These are phyloP conservation scores for Bipolaris bicolor DNA, from an alignment of 2,329 filamentous ascomycete species.

Conservation along the genomic window DNA sequence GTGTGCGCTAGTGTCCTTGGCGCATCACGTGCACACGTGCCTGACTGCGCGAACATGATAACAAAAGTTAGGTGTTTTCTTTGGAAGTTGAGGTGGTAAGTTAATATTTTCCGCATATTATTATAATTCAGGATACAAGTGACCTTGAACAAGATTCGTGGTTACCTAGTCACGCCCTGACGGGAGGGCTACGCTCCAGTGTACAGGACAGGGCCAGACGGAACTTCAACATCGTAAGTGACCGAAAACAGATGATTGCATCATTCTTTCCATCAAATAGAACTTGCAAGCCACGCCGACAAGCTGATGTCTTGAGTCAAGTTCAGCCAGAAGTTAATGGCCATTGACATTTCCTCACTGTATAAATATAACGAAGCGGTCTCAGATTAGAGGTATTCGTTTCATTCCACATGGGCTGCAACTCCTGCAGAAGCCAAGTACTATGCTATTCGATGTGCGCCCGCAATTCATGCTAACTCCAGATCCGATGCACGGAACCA, in stretches of 20 bases:
- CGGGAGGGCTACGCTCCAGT: background rate
- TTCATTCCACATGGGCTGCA: conserved; percentile 3
- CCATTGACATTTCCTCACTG: background rate
- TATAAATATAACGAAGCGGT: background rate
- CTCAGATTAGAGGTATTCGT: conserved; percentile 4
- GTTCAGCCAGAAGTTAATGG: background rate
- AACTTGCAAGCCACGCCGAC: background rate
- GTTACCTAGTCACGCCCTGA: no score
- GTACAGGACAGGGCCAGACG: background rate
- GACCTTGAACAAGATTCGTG: background rate
- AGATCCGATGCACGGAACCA: background rate
- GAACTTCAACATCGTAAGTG: background rate
- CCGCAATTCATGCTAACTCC: background rate
- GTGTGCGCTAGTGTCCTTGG: conserved; percentile 17
- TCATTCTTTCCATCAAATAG: background rate
- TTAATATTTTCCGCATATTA: no score
- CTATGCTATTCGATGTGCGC: background rate
- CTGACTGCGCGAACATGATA: background rate
- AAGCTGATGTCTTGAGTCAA: background rate
- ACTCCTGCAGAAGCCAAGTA: background rate
- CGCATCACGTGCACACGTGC: conserved; percentile 12
- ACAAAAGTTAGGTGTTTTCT: background rate
- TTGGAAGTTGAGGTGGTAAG: background rate
- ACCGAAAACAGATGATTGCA: background rate
- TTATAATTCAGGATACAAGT: background rate